Percentiles rank a stretch among this genome's conserved stretches.
Conservation (phyloP, 2,329 filamentous ascomycete species). For the Hypoxylon sp. region DNA sequence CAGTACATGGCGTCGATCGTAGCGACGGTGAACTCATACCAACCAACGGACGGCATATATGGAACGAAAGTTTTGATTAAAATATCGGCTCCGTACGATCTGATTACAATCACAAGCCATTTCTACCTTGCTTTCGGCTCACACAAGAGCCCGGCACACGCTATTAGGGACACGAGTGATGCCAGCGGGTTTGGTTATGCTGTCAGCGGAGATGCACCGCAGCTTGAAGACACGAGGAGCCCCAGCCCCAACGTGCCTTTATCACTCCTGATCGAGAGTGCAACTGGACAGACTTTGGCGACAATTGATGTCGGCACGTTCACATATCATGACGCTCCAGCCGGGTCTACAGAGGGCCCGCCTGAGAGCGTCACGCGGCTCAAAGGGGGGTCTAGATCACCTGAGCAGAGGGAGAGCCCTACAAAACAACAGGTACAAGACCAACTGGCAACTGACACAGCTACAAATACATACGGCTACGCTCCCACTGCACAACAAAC, state of each 20-base stretch:
- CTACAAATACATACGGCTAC: constrained; percentile 71
- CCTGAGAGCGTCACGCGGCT: constrained; percentile 60
- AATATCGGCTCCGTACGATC: constrained; percentile 81
- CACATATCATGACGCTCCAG: constrained; percentile 60
- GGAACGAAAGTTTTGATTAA: constrained; percentile 82
- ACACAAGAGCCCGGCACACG: constrained; percentile 77
- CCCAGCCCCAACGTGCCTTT: constrained; percentile 67
- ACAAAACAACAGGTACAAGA: constrained; percentile 54
- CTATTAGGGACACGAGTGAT: constrained; percentile 73
- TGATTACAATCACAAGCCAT: constrained; percentile 71
- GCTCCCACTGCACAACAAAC: constrained; percentile 68
- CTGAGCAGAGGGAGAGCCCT: constrained; percentile 62
- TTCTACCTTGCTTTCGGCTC: constrained; percentile 83
- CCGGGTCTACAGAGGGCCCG: constrained; percentile 55
- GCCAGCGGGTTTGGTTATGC: constrained; percentile 77
- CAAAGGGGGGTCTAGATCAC: constrained; percentile 59
- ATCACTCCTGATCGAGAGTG: constrained; percentile 67
- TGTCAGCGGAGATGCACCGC: constrained; percentile 80
- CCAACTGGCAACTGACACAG: constrained; percentile 57
- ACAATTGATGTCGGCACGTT: constrained; percentile 64
- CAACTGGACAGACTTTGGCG: constrained; percentile 68
- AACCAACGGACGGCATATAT: constrained; percentile 76
- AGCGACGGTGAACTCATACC: constrained; percentile 77
- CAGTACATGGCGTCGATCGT: constrained; percentile 76
- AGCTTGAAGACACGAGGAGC: constrained; percentile 67